Conservation (phyloP, 139 green algal species). For the Coccomyxa sp. region DNA sequence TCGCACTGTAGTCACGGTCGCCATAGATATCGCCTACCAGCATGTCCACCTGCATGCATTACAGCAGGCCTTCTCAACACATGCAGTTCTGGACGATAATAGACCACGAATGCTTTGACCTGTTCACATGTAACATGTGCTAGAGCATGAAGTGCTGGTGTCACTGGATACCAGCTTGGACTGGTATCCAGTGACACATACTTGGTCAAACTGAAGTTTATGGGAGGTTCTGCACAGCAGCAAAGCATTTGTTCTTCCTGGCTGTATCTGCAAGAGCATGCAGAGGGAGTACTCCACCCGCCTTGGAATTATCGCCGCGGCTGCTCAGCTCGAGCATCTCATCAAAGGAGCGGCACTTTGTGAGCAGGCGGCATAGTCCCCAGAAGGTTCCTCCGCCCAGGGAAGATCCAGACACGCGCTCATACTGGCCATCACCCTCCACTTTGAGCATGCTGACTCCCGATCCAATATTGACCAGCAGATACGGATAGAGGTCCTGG, state of each 20-base stretch:
- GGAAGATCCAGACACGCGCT: conserved; percentile 88
- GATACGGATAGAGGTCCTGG: conserved; percentile 86
- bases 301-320: conserved; percentile 82
- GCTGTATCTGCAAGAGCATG: too few species aligned
- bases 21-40: conserved; percentile 99
- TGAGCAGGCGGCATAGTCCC: conserved; percentile 85
- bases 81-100: neutral
- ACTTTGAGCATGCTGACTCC: conserved; percentile 94
- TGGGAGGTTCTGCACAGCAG: too few species aligned
- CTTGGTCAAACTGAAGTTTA: too few species aligned
- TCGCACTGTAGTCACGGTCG: conserved; percentile 84
- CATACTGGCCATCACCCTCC: conserved; percentile 59
- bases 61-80: neutral
- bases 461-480: conserved; percentile 97
- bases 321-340: conserved; percentile 92
- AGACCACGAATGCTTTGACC: too few species aligned
- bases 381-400: conserved; percentile 98
- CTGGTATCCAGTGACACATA: too few species aligned
- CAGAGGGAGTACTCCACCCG: conserved; percentile 9
- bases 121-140: too few species aligned
- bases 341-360: conserved; percentile 76
- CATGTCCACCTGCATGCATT: conserved; percentile 84
- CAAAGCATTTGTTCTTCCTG: too few species aligned
- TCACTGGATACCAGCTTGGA: too few species aligned
- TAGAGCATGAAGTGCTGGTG: too few species aligned